These are phyloP conservation scores for Edaphochlamys debaryana DNA, from an alignment of 139 green algal species.

Conservation along the genomic window DNA sequence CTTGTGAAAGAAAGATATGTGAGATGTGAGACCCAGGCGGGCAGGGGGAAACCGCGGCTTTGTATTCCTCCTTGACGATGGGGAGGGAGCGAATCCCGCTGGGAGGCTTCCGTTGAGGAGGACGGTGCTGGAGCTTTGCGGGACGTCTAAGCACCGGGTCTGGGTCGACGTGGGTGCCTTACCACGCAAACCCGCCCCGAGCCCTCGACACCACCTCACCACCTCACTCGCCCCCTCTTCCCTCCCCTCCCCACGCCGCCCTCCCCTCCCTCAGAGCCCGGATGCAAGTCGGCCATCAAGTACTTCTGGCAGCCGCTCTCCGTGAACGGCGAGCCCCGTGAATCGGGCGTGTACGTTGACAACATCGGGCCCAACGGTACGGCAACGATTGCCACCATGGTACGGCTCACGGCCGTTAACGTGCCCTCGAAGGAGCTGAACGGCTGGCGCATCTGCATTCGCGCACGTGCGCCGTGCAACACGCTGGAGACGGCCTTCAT, in stretches of 20 bases:
- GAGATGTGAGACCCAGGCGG: too few relatives aligned
- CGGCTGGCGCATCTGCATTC: constrained; percentile 4
- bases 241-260: neutral
- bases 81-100: too few relatives aligned
- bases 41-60: too few relatives aligned
- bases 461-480: neutral
- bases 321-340: neutral
- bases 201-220: too few relatives aligned
- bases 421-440: neutral
- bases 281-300: neutral
- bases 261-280: neutral
- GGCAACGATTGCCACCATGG: too few relatives aligned
- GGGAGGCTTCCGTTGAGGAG: too few relatives aligned
- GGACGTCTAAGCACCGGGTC: too few relatives aligned
- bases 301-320: neutral
- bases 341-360: neutral
- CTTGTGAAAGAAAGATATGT: too few relatives aligned
- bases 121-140: too few relatives aligned
- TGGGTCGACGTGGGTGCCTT: too few relatives aligned
- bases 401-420: neutral
- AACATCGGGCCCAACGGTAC: neutral
- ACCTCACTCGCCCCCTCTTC: neutral
- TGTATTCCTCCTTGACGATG: too few relatives aligned
- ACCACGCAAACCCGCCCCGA: too few relatives aligned
- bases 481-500: neutral